Base-by-base conservation (phyloP, 495 filamentous ascomycete species). In the Penicillium samsonianum region DNA sequence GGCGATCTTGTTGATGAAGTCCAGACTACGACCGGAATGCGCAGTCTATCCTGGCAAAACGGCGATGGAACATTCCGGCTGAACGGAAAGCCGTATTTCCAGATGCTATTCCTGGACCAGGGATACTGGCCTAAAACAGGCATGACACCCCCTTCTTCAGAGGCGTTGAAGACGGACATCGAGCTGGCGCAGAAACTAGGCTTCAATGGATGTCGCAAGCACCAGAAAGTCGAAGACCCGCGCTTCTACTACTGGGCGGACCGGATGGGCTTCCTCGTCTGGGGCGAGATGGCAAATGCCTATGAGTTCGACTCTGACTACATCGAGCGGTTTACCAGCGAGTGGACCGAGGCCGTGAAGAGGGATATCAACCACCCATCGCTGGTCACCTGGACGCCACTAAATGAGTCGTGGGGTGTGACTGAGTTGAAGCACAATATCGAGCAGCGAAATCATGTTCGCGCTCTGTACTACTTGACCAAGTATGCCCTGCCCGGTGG, bases 401-500 rank as follows among this genome's bases (percentile, higher is more conserved):
- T 80, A 26, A 86, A 86, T 57, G 82, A 86, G 65, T 83, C 80
- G 67, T 86, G 82, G 83, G 83, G 71, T 3, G 85, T 84, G 53
- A 71, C 78, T 2, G 69, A 73, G 26, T 65, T 85, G 45, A 76
- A 78, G 48, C 71, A 75, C 42, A 76, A 73, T 50, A 65, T 79
- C 9, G 74, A 81, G 43, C 80, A 86, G 68, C 75, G 83, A 10
- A 78, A 84, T 55, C 83, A 86, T 57, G 73, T 86, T 33, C 80
- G 83, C 43, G 65, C 73, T 3, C 67, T 86, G 8, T 86, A 86
- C 52, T 81, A 81, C 62, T 45, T 80, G 51, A 86, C 83, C 22
- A 86, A 84, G 81, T 82, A 65, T 60, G 73, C 4, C 64, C 30
- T 17, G 45, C 37, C 16, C 31, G 20, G 14, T n/a, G 14, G 16